phyloP scores from a whole-genome alignment of 2,329 filamentous ascomycete species.

The Harringtonia lauricola region DNA sequence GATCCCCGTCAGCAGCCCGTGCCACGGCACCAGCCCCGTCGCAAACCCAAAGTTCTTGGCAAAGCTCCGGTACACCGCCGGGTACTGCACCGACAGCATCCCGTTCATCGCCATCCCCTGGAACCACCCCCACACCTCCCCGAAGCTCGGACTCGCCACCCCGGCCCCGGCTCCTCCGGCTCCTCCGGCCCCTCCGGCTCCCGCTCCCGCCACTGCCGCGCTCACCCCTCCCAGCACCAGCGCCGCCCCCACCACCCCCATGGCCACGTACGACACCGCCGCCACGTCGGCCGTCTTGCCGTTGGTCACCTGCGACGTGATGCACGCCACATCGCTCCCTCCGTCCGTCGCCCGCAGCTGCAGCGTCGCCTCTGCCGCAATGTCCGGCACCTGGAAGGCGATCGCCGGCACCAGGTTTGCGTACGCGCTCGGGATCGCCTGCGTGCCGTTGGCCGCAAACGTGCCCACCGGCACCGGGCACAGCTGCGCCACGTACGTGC shows the following conservation, averaged over 20 bases:
- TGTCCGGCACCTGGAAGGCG: constrained; percentile 82
- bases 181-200: constrained; percentile 23
- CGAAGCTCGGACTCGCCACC: constrained; percentile 71
- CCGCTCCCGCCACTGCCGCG: constrained; percentile 35
- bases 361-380: constrained; percentile 75
- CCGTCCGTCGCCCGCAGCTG: constrained; percentile 54
- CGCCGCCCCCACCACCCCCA: constrained; percentile 75
- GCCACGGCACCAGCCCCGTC: constrained; percentile 74
- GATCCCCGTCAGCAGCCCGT: constrained; percentile 67
- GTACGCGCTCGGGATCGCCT: constrained; percentile 61
- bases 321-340: constrained; percentile 62
- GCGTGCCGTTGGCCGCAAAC: constrained; percentile 63
- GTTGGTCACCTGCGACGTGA: constrained; percentile 72
- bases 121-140: constrained; percentile 79
- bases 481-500: constrained; percentile 58
- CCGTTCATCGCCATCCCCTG: constrained; percentile 91
- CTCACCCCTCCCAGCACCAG: constrained; percentile 60
- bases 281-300: constrained; percentile 70
- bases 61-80: constrained; percentile 79
- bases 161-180: constrained; percentile 42
- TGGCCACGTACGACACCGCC: constrained; percentile 74
- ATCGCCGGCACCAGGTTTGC: constrained; percentile 72
- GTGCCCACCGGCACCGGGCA: constrained; percentile 76
- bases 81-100: constrained; percentile 88
- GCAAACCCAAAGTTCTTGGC: constrained; percentile 91